Evolutionary conservation across 257 asterid species (phyloP).

Genomic region (Solanum bulbocastanum): DNA sequence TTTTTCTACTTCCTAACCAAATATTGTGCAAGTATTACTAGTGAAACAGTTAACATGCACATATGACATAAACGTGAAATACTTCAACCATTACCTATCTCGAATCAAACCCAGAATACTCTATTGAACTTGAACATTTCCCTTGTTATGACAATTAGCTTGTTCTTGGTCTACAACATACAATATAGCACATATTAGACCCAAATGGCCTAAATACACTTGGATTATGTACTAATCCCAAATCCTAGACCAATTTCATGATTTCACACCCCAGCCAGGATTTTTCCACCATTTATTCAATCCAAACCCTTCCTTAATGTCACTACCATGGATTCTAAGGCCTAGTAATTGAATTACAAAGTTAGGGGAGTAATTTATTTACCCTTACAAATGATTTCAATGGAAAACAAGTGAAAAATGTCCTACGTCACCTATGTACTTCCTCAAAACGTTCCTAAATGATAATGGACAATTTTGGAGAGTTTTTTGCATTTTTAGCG

Average conservation of each 20-base stretch:
- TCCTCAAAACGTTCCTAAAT: background rate
- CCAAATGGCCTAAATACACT: background rate
- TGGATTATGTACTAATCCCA: background rate
- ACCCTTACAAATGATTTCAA: background rate
- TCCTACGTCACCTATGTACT: background rate
- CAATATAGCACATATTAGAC: no score
- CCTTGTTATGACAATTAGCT: background rate
- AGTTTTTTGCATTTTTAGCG: background rate
- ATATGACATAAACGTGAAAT: background rate
- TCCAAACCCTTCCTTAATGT: background rate
- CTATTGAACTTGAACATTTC: background rate
- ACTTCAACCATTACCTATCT: background rate
- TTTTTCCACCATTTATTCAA: background rate
- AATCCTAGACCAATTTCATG: background rate
- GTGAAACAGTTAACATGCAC: background rate
- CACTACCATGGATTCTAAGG: background rate
- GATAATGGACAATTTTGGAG: background rate
- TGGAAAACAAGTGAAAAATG: background rate
- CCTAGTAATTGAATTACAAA: background rate
- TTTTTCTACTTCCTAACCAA: background rate
- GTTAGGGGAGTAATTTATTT: background rate
- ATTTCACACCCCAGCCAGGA: background rate
- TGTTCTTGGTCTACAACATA: background rate
- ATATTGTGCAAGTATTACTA: background rate
- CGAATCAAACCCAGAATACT: background rate